These are phyloP conservation scores for Pinus albicaulis DNA, from an alignment of 75 land plant genomes.

Conservation along the genomic window DNA sequence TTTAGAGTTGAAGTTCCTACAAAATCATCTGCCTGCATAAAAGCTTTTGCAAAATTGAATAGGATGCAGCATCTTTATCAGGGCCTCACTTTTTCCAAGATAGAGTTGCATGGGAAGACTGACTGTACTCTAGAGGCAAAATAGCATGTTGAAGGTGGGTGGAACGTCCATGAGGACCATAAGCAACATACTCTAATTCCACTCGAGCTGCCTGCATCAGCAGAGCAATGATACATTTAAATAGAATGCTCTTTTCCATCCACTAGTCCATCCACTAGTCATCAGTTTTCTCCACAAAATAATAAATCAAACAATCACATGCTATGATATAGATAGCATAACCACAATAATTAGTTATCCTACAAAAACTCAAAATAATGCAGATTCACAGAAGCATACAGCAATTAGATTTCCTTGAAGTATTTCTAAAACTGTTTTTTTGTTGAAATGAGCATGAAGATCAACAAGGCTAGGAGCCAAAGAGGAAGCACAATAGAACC, in stretches of 20 bases:
- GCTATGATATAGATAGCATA: not conserved
- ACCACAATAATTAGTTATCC: not conserved
- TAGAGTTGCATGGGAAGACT: not conserved
- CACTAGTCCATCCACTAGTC: not conserved
- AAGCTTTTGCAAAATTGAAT: not conserved
- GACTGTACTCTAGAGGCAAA: slow-evolving; percentile 33
- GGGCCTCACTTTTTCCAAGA: slow-evolving; percentile 11
- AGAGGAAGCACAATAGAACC: not conserved
- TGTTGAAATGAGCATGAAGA: not conserved
- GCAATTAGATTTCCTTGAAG: not conserved
- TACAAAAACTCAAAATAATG: not conserved
- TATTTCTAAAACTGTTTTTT: not conserved
- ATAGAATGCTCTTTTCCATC: not conserved
- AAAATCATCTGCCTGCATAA: not conserved
- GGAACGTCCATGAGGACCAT: slow-evolving; percentile 48
- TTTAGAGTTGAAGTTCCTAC: not conserved
- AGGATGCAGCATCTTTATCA: not conserved
- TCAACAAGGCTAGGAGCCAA: not conserved
- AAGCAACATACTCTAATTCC: slow-evolving; percentile 34
- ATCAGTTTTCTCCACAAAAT: not conserved
- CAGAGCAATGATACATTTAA: not conserved
- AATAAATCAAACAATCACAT: not conserved
- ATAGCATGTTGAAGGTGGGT: slow-evolving; percentile 36
- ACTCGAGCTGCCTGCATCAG: slow-evolving; percentile 30
- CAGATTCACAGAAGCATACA: not conserved